Base-by-base conservation (phyloP, 2,329 filamentous ascomycete species). In the Cytospora paraplurivora region DNA sequence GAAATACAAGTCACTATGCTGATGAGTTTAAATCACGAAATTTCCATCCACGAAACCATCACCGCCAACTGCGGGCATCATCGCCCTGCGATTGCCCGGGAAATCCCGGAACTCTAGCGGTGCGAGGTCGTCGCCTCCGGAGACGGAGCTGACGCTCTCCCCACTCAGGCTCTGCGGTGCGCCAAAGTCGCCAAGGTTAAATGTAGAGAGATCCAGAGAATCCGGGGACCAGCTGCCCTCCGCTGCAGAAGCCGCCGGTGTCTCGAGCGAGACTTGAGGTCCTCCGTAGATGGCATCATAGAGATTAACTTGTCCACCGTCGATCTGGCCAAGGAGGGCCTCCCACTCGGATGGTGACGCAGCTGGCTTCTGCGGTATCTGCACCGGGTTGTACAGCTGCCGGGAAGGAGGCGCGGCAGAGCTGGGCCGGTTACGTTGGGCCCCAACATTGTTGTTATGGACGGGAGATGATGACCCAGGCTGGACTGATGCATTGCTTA, bases 211-310 rank as follows among this genome's bases (percentile, higher is more conserved):
- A 59, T 85, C 83, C 81, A 85, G 87, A 1, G 81, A 77, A 64
- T 86, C 83, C 0, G 83, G 82, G 1, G 84, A 83, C 85, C 84
- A 87, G 21, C 73, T 74, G 44, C 67, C 34, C 59, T 62, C 51
- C 19, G 67, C 66, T 15, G 73, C 70, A 33, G 76, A 73, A 1
- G 75, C 69, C n/a, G 76, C 77, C 0, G 79, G 72, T 19, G 81
- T 75, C 12, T 81, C 76, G 37, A 82, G 73, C 4, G 76, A 77
- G 66, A 79, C 75, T 53, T 80, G 81, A 11, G 83, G 82, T 0
- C 89, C 89, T 44, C 90, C 90, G 69, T 93, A 93, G 62, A 92
- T 92, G 49, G 88, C 88, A 71, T 92, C 89, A 74, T 92, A 95
- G n/a, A 96, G 89, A 71, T 94, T 96, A 60, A 88, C 86, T 68